These are phyloP conservation scores for Angophora floribunda DNA, from an alignment of 345 rosid genomes.

Conservation along the genomic window DNA sequence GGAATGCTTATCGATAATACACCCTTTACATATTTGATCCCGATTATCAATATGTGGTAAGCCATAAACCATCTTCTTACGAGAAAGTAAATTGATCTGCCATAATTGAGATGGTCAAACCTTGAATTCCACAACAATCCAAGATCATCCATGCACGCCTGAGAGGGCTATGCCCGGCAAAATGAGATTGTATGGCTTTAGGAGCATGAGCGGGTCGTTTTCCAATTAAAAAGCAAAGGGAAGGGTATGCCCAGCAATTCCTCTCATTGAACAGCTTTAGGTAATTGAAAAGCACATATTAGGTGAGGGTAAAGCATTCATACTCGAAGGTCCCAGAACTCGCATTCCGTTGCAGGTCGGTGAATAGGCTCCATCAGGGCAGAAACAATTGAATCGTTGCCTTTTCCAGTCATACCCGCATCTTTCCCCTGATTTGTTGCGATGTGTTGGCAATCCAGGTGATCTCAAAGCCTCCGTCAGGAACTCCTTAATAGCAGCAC, in stretches of 20 bases:
- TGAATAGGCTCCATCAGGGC: neutral
- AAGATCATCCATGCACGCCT: too few relatives aligned
- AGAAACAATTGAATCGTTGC: neutral
- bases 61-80: too few relatives aligned
- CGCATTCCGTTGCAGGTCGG: neutral
- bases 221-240: neutral
- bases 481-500: neutral
- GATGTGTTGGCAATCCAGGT: neutral
- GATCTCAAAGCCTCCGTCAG: neutral
- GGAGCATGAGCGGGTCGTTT: neutral
- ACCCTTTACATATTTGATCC: too few relatives aligned
- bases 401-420: neutral
- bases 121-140: too few relatives aligned
- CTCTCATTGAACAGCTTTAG: neutral
- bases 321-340: neutral
- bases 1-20: too few relatives aligned
- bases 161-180: neutral
- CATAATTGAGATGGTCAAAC: too few relatives aligned
- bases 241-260: neutral
- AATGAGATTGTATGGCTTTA: neutral
- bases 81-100: too few relatives aligned
- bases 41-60: too few relatives aligned
- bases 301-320: neutral
- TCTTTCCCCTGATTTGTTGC: neutral
- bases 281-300: fast-evolving